Evolutionary conservation across 768 basidiomycete genomes (phyloP), one percentile per base, ranked within the genome.

Genomic region (Cystobasidium tubakii): DNA sequence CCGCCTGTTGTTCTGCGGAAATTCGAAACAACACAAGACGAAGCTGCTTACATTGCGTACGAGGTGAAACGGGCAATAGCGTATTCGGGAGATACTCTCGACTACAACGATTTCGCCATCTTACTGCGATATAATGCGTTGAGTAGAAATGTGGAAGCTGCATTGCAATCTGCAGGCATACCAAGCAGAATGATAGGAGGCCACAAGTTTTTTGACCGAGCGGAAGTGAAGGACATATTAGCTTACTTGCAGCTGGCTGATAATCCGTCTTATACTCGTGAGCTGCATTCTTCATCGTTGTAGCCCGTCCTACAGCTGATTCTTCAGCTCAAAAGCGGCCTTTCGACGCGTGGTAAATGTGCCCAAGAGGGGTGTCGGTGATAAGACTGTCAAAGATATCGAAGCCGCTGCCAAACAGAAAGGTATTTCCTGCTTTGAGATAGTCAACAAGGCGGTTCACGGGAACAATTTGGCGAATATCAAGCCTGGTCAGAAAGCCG

Each of bases 211-310:
- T 73, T 53, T 34, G 62, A 73, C 23, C 33, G 73, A 36, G 36
- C 53, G 7, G 75, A 89, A 65, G 85, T 93, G 78, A 91, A 91
- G 82, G 90, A 91, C 80, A 70, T 92, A 13, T 82, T 92, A 33
- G 88, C 89, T 1, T 93, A 93, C 78, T 83, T 94, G 1, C 91
- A 92, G 79, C 83, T 94, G 1, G 83, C 89, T 1, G 90, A 92
- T 76, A 92, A 92, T 78, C 86, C 88, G 0, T 62, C 75, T n/a
- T 76, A 74, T 66, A 62, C 60, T 21, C 67, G 69, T 71, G 36
- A 33, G 69, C 36, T 10, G 12, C 19, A 12, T 27, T 1, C 50
- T 71, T 23, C 6, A 44, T 13, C 34, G 23, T 25, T 31, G 25
- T 55, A 54, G 1, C 15, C 23, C 10, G 44, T 79, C 81, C 4